Percentiles rank a stretch among this genome's conserved stretches.
Conservation (phyloP, 192 early-diverging fungal species). For the Podila horticola region DNA sequence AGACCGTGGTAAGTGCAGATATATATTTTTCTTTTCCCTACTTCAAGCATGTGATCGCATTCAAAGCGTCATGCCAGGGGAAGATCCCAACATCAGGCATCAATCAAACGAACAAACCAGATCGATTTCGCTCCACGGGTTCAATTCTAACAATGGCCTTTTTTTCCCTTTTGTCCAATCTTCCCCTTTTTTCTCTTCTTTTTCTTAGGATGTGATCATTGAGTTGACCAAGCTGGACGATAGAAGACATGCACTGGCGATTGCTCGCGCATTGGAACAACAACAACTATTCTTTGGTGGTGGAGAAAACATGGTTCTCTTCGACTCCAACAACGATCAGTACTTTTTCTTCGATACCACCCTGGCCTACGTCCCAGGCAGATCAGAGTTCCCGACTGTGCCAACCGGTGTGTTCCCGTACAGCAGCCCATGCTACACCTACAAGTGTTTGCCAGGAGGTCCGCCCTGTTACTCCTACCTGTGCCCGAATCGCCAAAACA, state of each 20-base stretch:
- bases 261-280: constrained; percentile 80
- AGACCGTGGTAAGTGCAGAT: constrained; percentile 76
- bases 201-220: constrained; percentile 64
- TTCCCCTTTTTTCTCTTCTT: not conserved
- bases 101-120: too few relatives aligned
- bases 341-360: constrained; percentile 71
- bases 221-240: constrained; percentile 74
- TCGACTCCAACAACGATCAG: constrained; percentile 77
- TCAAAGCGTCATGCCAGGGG: too few relatives aligned
- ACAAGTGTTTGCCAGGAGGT: constrained; percentile 31
- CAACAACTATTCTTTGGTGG: constrained; percentile 86
- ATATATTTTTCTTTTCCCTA: not conserved
- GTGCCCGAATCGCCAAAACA: constrained; percentile 42
- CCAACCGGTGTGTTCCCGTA: constrained; percentile 41
- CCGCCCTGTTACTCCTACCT: constrained; percentile 42
- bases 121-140: too few relatives aligned
- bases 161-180: not conserved
- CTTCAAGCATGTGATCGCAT: not conserved
- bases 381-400: constrained; percentile 34
- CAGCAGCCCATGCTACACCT: constrained; percentile 29
- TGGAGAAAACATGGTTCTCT: constrained; percentile 72
- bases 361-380: constrained; percentile 30
- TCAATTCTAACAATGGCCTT: too few relatives aligned
- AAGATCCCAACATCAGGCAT: too few relatives aligned
- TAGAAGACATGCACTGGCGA: constrained; percentile 76